Percentiles rank a stretch among this genome's conserved stretches.
These are phyloP conservation scores for Ceratobasidium sp. DNA, from an alignment of 1,284 basidiomycete species.

Conservation along the genomic window DNA sequence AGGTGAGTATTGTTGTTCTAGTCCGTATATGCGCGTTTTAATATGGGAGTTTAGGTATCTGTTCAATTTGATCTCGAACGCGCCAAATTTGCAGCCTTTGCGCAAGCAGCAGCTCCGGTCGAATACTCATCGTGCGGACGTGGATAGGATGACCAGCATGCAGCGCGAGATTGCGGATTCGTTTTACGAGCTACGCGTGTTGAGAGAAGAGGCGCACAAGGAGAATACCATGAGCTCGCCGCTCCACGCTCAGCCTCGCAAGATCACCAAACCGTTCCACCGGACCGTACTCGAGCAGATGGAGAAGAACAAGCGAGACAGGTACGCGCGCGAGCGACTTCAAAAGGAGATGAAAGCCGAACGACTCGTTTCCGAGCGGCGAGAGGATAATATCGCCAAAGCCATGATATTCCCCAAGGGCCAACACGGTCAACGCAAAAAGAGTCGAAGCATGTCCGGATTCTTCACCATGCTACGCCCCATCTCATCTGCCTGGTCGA, in stretches of 20 bases:
- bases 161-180: constrained; percentile 73
- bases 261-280: constrained; percentile 76
- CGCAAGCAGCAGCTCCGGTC: constrained; percentile 52
- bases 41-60: constrained; percentile 67
- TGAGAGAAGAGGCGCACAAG: constrained; percentile 78
- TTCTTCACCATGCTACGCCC: constrained; percentile 89
- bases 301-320: constrained; percentile 84
- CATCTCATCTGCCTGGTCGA: constrained; percentile 65
- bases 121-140: constrained; percentile 69
- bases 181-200: constrained; percentile 75
- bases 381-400: constrained; percentile 78
- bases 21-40: neutral
- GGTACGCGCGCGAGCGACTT: constrained; percentile 72
- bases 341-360: constrained; percentile 80
- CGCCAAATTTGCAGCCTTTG: constrained; percentile 62
- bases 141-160: constrained; percentile 79
- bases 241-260: constrained; percentile 62
- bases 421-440: constrained; percentile 83
- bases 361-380: constrained; percentile 75
- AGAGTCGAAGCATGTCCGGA: constrained; percentile 74
- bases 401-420: constrained; percentile 73
- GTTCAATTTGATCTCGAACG: constrained; percentile 72
- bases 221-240: constrained; percentile 68
- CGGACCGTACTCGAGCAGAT: constrained; percentile 71
- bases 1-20: constrained; percentile 64